These are phyloP conservation scores for Cystoderma amianthinum DNA, from an alignment of 768 basidiomycete genomes.

Conservation along the genomic window DNA sequence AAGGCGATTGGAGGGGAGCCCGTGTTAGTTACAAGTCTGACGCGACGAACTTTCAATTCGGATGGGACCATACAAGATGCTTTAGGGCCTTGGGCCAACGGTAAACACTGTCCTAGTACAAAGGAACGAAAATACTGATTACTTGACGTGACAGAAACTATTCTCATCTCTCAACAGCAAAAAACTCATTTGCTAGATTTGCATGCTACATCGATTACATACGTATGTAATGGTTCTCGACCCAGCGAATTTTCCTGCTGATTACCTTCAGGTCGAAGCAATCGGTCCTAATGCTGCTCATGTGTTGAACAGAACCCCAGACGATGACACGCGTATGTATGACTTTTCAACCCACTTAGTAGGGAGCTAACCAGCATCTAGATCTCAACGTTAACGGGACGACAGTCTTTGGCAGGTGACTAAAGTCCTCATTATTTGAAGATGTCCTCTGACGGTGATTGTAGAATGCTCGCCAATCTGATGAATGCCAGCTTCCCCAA, in stretches of 20 bases:
- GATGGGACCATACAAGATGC: slow-evolving; percentile 28
- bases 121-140: neutral
- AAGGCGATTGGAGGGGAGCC: slow-evolving; percentile 28
- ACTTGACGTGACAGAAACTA: slow-evolving; percentile 18
- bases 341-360: neutral
- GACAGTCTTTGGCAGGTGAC: slow-evolving; percentile 31
- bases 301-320: slow-evolving; percentile 26
- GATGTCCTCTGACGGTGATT: neutral
- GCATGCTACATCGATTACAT: slow-evolving; percentile 28
- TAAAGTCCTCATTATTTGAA: neutral
- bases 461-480: slow-evolving; percentile 33
- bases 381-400: slow-evolving; percentile 32
- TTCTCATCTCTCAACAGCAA: slow-evolving; percentile 25
- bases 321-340: slow-evolving; percentile 28
- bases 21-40: slow-evolving; percentile 33
- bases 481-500: slow-evolving; percentile 23
- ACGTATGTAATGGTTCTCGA: slow-evolving; percentile 11
- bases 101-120: slow-evolving; percentile 9
- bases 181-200: slow-evolving; percentile 30
- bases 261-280: slow-evolving; percentile 20
- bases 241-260: neutral
- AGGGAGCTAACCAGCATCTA: slow-evolving; percentile 3
- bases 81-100: slow-evolving; percentile 30
- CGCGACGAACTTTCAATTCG: slow-evolving; percentile 26
- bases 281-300: slow-evolving; percentile 33